Evolutionary conservation across 768 basidiomycete species (phyloP), one percentile per base, ranked within the genome.

Genomic region (Amanita subjunquillea): DNA sequence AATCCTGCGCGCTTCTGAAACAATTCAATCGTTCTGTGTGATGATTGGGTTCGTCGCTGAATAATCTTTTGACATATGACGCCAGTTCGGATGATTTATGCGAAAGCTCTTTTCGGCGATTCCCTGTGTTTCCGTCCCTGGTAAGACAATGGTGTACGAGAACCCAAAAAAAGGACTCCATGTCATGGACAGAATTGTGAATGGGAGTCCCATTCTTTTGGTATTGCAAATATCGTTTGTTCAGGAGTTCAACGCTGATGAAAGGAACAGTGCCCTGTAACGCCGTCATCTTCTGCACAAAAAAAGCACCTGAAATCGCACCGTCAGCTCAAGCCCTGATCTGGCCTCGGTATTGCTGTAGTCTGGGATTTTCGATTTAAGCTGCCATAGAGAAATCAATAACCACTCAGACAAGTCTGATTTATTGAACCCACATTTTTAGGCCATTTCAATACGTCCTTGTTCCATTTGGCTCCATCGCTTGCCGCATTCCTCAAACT

Each of bases 101-200:
- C 22, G 7, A 10, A 42, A 42, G 23, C 7, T 44, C 43, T 6
- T 23, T 23, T 12, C 43, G 43, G 15, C 43, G 25, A 15, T 12
- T 27, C 7, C 15, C 38, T 3, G 15, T 39, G 15, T 25, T 44
- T 9, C 25, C 43, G 3, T 23, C 25, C 25, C 25, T 22, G 2
- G 57, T 56, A 5, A 60, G 9, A 38, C 57, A 58, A 8, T 58
- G 39, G 39, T 56, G 47, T 10, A 56, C 20, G 6, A 62, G 43
- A 27, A 62, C 57, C 61, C 60, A 62, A 29, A 62, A 53, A 7
- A 59, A 40, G 3, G 60, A 60, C 23, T 62, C 61, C 12, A 61
- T 36, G 36, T 62, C 60, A 34, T 59, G 58, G 12, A 58, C 36
- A 13, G 53, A 55, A 13, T 49, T 32, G 51, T 56, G 60, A 7